Evolutionary conservation across 306 rosid species (phyloP).

Genomic region (Cucurbita maxima): DNA sequence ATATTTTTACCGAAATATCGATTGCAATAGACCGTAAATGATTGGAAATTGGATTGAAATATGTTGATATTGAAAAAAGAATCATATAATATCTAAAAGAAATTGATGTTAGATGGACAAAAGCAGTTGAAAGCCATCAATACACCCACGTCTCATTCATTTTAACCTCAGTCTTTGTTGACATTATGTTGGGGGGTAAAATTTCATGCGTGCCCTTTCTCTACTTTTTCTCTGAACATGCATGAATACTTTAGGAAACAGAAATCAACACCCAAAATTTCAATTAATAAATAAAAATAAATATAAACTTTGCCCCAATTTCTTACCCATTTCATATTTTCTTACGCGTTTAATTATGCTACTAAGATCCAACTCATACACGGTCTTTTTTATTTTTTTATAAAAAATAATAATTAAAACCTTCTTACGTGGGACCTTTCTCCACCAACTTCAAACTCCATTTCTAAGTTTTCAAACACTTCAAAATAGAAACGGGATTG

Average conservation of each 20-base stretch:
- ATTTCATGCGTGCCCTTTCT: constrained; percentile 1
- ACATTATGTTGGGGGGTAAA: not conserved
- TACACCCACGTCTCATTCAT: constrained; percentile 8
- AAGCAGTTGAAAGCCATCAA: not conserved
- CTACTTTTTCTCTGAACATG: not conserved
- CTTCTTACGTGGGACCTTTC: too few species aligned
- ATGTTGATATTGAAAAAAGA: not conserved
- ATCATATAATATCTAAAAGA: not conserved
- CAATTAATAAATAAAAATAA: not conserved
- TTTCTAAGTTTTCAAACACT: too few species aligned
- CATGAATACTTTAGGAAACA: not conserved
- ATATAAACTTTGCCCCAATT: not conserved
- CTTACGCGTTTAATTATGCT: not conserved
- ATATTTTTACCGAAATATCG: not conserved
- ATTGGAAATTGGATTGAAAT: not conserved
- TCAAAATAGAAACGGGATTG: too few species aligned
- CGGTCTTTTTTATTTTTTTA: too few species aligned
- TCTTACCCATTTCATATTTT: not conserved
- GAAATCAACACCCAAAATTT: not conserved
- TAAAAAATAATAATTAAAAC: too few species aligned
- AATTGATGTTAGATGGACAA: not conserved
- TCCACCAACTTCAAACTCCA: too few species aligned
- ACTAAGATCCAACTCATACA: not conserved
- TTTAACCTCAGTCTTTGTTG: constrained; percentile 4
- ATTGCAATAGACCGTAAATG: not conserved